Percentiles rank a stretch among this genome's conserved stretches.
Evolutionary conservation across 768 basidiomycete genomes (phyloP).

Genomic region (Amanita rimosa): DNA sequence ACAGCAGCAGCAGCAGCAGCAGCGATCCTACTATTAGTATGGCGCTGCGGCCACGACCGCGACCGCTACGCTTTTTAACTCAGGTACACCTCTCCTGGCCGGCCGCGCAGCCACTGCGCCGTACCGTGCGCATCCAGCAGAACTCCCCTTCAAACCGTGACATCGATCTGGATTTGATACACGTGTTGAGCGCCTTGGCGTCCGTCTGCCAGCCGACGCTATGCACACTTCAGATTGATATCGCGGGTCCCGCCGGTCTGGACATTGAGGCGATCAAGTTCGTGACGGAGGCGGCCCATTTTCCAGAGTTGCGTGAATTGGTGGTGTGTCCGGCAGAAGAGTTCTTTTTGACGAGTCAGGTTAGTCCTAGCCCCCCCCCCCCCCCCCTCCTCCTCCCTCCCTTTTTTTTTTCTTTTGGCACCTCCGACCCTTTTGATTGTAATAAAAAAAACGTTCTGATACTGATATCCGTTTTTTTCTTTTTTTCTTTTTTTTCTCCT

Average conservation of each 20-base stretch:
- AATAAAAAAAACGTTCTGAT: too few relatives aligned
- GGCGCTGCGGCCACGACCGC: too few relatives aligned
- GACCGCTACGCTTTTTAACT: background rate
- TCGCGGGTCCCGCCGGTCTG: background rate
- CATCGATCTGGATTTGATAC: background rate
- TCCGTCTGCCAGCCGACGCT: background rate
- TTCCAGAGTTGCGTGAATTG: background rate
- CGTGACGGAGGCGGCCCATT: background rate
- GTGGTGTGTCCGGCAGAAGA: background rate
- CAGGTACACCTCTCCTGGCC: background rate
- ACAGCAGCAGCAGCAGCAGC: too few relatives aligned
- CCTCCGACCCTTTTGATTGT: too few relatives aligned
- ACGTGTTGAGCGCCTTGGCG: background rate
- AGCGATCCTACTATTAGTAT: too few relatives aligned
- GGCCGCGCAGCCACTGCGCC: background rate
- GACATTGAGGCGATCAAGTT: background rate
- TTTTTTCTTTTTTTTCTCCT: too few relatives aligned
- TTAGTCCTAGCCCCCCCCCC: too few relatives aligned
- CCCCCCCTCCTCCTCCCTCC: too few relatives aligned
- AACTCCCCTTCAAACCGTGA: too few relatives aligned
- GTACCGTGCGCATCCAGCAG: background rate
- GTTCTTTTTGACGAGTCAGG: background rate
- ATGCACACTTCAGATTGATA: background rate
- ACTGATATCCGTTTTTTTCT: too few relatives aligned
- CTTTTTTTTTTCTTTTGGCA: too few relatives aligned